A percentile compares a stretch with the other conserved stretches of the same genome.
Evolutionary conservation across 805 yeast species (phyloP).

Genomic region (Lipomyces spencermartinsiae): DNA sequence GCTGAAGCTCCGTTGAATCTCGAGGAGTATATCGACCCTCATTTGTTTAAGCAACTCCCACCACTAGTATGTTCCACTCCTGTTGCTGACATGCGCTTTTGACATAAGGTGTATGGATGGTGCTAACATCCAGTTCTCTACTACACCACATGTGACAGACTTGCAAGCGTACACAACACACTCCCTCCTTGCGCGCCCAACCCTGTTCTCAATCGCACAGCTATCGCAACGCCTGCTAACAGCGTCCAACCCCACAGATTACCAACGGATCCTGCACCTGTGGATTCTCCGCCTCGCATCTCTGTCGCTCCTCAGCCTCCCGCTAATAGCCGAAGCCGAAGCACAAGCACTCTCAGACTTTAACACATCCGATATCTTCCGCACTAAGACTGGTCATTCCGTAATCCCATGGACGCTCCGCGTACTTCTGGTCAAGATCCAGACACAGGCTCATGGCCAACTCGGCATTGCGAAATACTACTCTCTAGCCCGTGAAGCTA

Average conservation of each 20-base stretch:
- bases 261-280: slow-evolving; percentile 30
- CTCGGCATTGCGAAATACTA: slow-evolving; percentile 45
- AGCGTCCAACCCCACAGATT: slow-evolving; percentile 18
- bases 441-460: slow-evolving; percentile 47
- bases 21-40: slow-evolving; percentile 25
- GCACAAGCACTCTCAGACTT: slow-evolving; percentile 42
- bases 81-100: neutral
- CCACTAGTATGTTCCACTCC: slow-evolving; percentile 14
- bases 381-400: slow-evolving; percentile 36
- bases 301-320: slow-evolving; percentile 19
- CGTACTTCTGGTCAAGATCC: slow-evolving; percentile 44
- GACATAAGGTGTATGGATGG: neutral
- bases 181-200: slow-evolving; percentile 23
- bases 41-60: slow-evolving; percentile 31
- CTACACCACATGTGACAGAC: slow-evolving; percentile 14
- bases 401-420: slow-evolving; percentile 47
- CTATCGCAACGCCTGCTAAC: slow-evolving; percentile 20
- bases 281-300: slow-evolving; percentile 32
- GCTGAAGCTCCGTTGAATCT: slow-evolving; percentile 25
- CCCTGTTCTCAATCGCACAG: slow-evolving; percentile 26
- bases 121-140: slow-evolving; percentile 11
- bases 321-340: slow-evolving; percentile 46
- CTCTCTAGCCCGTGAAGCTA: slow-evolving; percentile 47
- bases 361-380: slow-evolving; percentile 37
- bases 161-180: slow-evolving; percentile 26